Conservation (phyloP, 169 alveolate species). For the Blepharisma undulans region DNA sequence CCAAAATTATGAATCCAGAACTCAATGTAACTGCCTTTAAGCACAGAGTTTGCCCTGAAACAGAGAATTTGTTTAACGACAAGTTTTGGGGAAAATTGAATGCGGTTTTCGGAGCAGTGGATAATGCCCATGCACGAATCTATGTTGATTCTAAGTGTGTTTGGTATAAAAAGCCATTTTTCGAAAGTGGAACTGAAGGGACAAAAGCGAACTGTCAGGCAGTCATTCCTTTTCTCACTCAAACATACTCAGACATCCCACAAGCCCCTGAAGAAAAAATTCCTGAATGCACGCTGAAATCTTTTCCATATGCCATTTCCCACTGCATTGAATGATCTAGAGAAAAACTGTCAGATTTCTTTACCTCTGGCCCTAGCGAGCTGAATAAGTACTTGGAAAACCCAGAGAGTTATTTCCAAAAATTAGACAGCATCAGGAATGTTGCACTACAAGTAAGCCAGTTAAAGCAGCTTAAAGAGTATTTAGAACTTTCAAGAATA, state of each 20-base stretch:
- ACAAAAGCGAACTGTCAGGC: conserved; percentile 93
- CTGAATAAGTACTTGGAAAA: conserved; percentile 54
- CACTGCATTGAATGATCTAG: conserved; percentile 99
- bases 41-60: conserved; percentile 94
- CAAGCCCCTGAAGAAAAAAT: conserved; percentile 97
- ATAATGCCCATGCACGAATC: conserved; percentile 94
- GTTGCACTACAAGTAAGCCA: background rate
- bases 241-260: conserved; percentile 96
- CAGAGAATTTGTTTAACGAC: conserved; percentile 96
- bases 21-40: conserved; percentile 77
- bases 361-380: conserved; percentile 93
- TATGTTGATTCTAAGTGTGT: conserved; percentile 97
- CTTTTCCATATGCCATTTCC: conserved; percentile 97
- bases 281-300: conserved; percentile 92
- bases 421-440: background rate
- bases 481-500: background rate
- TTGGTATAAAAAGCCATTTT: conserved; percentile 96
- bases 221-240: conserved; percentile 94
- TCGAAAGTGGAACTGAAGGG: conserved; percentile 99
- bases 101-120: conserved; percentile 96
- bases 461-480: background rate
- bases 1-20: conserved; percentile 86
- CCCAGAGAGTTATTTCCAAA: background rate
- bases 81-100: conserved; percentile 94
- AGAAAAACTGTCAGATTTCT: conserved; percentile 94